Evolutionary conservation across 2,329 filamentous ascomycete species (phyloP), one percentile per base, ranked within the genome.

Genomic region (Stromatinia cepivora): DNA sequence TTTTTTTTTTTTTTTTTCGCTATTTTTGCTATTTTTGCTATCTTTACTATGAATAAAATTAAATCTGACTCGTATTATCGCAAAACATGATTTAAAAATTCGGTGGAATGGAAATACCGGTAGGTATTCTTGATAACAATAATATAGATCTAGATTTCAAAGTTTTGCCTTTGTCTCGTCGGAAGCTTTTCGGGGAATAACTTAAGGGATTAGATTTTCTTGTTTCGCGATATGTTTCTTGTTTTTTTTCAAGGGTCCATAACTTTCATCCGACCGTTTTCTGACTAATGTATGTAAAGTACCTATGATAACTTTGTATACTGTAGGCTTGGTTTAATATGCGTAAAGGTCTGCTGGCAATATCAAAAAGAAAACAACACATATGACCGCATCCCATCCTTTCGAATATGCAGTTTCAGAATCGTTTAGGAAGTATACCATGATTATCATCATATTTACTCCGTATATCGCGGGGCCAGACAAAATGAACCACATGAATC

Each of bases 341-440:
- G 22, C 22, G 54, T 39, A 15, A 36, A 62, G 58, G 45, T 48
- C 59, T 63, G 59, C 45, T 63, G 28, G 22, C 45, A 50, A 11
- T 36, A 50, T 50, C 28, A 50, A 50, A 42, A 62, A 62, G 45
- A n/a, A 50, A 62, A 63, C 59, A 63, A 63, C 28, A 36, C 59
- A 62, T 54, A 54, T 54, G 53, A 54, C 31, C 52, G 31, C 28
- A 34, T 54, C 52, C 28, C n/a, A n/a, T 59, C 36, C 22, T 11
- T 62, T 62, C 28, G 28, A 48, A 17, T 39, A 62, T 63, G 31
- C 17, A 31, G 59, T 63, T 50, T 63, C 59, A 63, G 56, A 58
- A 17, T 42, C 34, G 56, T 25, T 36, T 9, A 36, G 25, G 45
- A 13, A 36, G 45, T 25, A 28, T 62, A 48, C 58, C 10, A 42